Conservation (phyloP, 1,284 basidiomycete species). For the Pseudozyma sp. region DNA sequence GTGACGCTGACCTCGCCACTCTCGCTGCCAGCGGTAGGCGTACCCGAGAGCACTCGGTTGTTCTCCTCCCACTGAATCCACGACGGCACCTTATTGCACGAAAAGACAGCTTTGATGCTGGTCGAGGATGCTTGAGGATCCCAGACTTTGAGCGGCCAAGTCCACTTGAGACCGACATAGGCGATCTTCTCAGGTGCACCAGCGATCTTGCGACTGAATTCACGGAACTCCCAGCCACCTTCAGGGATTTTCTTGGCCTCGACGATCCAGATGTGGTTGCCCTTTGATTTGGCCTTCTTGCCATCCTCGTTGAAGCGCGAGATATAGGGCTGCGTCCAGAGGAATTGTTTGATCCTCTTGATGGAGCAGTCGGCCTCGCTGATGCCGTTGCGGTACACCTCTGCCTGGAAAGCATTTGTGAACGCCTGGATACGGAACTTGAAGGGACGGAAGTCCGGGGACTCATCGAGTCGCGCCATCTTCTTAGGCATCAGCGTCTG, state of each 20-base stretch:
- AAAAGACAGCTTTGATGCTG: conserved; percentile 79
- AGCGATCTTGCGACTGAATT: conserved; percentile 76
- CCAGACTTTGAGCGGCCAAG: conserved; percentile 94
- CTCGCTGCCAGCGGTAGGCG: conserved; percentile 48
- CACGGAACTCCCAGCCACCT: conserved; percentile 86
- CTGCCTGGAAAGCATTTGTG: conserved; percentile 94
- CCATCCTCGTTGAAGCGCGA: conserved; percentile 97
- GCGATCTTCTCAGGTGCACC: conserved; percentile 74
- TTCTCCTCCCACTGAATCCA: conserved; percentile 89
- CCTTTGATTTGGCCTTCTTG: conserved; percentile 99
- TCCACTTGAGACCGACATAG: conserved; percentile 78
- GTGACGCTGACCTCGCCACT: conserved; percentile 60
- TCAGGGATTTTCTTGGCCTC: conserved; percentile 86
- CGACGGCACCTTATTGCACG: conserved; percentile 80
- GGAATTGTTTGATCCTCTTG: conserved; percentile 85
- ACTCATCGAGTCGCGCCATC: conserved; percentile 74
- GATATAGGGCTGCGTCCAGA: conserved; percentile 92
- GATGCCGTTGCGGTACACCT: conserved; percentile 75
- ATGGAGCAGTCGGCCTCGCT: conserved; percentile 73
- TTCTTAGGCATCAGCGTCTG: conserved; percentile 91
- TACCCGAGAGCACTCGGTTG: conserved; percentile 57
- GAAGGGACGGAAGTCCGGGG: conserved; percentile 96
- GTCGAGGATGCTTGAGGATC: conserved; percentile 80
- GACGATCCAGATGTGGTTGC: conserved; percentile 99
- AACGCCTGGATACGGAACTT: conserved; percentile 99